Evolutionary conservation across 1,139 yeast genomes (phyloP).

Genomic region (Kodamaea suecica): DNA sequence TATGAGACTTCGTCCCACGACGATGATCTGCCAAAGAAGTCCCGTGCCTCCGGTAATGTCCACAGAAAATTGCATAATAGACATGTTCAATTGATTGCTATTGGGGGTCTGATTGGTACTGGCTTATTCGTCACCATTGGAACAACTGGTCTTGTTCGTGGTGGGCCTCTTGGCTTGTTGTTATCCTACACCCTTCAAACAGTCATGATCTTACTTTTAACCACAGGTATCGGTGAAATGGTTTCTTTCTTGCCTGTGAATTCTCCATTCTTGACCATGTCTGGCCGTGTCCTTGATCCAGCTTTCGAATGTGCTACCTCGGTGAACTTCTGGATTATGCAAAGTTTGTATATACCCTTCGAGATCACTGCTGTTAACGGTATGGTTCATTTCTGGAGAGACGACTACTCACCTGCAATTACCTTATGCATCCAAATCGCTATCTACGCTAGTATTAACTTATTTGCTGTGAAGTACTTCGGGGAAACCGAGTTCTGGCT

Average conservation of each 20-base stretch:
- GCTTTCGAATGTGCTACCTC: conserved; percentile 77
- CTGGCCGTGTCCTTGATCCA: conserved; percentile 57
- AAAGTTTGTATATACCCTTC: conserved; percentile 74
- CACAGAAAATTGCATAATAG: conserved; percentile 23
- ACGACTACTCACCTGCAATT: conserved; percentile 67
- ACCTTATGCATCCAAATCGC: conserved; percentile 61
- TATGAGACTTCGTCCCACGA: conserved; percentile 7
- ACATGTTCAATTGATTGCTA: conserved; percentile 49
- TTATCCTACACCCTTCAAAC: conserved; percentile 45
- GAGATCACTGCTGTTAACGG: conserved; percentile 80
- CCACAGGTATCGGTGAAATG: conserved; percentile 79
- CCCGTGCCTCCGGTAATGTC: conserved; percentile 6
- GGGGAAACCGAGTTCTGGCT: conserved; percentile 85
- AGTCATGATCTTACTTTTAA: conserved; percentile 53
- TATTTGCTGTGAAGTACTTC: conserved; percentile 68
- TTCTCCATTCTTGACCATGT: conserved; percentile 57
- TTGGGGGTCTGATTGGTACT: conserved; percentile 51
- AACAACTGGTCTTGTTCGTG: conserved; percentile 34
- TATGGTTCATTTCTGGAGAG: conserved; percentile 75
- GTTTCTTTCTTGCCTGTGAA: conserved; percentile 72
- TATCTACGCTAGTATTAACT: conserved; percentile 59
- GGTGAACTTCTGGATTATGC: conserved; percentile 76
- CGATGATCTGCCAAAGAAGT: conserved; percentile 1
- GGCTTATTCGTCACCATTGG: conserved; percentile 51
- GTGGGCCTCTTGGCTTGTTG: conserved; percentile 49